Base-by-base conservation (phyloP, 371 early-diverging fungal species). In the Nosema muscidifuracis region DNA sequence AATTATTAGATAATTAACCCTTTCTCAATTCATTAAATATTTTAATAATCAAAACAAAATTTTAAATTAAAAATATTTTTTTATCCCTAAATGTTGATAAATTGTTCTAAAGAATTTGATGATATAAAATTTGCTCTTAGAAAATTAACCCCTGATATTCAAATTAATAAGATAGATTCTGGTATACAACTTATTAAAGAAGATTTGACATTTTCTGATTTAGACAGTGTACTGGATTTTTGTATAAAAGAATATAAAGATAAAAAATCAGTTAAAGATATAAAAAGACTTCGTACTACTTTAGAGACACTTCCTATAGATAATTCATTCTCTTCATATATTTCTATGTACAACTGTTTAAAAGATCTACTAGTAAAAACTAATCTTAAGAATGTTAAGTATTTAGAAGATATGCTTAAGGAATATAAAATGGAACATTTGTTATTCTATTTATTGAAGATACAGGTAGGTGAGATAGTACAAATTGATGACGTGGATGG, bases 391-490 rank as follows among this genome's bases (percentile, higher is more conserved):
- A 36, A 73, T 15, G 33, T 47, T 18, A 57, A 73, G 4, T 53
- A 18, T 22, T 16, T 73, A 26, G 20, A 62, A 55, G 34, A 43
- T 3, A 24, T 71, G 22, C 18, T 12, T 6, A 44, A 47, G 18
- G n/a, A 33, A 26, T 33, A 58, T 18, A 65, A 74, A 47, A n/a
- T 31, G 0, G 0, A 51, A 26, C 40, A 70, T 66, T 13, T 65
- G 0, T 79, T 77, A 10, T 81, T 84, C 72, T 66, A 78, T 53
- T 40, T 77, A 42, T 55, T 81, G 36, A 76, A 82, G 3, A 79
- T 84, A 22, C 70, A 64, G n/a, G 81, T 77, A 20, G 84, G 84
- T 7, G 18, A 53, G 40, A 82, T 84, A 28, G 68, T 43, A 24
- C 51, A 62, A 9, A 74, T 81, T 20, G 71, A 66, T n/a, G 74